Evolutionary conservation across 192 early-diverging fungal species (phyloP).

Genomic region (Backusella tarrabulga): DNA sequence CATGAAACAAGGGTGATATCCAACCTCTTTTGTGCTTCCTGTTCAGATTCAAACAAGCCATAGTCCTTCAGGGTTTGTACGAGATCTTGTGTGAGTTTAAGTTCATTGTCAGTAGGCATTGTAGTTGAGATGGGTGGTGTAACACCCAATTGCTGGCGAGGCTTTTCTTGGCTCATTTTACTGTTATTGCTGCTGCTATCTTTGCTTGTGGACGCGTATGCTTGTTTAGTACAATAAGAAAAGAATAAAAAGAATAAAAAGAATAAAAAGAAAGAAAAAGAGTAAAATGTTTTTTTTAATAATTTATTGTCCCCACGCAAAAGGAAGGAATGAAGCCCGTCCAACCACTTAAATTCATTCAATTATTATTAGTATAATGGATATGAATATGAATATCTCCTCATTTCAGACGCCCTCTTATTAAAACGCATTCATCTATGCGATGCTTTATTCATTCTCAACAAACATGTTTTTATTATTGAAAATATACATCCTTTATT

Average conservation of each 20-base stretch:
- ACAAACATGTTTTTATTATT: too few species aligned
- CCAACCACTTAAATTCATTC: too few species aligned
- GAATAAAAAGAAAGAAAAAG: not conserved
- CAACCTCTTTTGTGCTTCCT: constrained; percentile 81
- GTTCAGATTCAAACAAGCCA: constrained; percentile 85
- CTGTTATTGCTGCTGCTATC: not conserved
- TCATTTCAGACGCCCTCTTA: too few species aligned
- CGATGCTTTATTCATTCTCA: too few species aligned
- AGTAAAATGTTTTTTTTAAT: too few species aligned
- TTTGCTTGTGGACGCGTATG: not conserved
- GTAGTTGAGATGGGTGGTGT: constrained; percentile 74
- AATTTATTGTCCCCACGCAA: too few species aligned
- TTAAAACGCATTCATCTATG: too few species aligned
- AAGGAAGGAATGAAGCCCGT: too few species aligned
- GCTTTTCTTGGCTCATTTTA: constrained; percentile 12
- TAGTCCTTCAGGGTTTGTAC: constrained; percentile 66
- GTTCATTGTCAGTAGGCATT: constrained; percentile 65
- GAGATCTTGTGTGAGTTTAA: constrained; percentile 64
- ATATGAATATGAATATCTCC: too few species aligned
- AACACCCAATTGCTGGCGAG: constrained; percentile 64
- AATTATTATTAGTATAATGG: too few species aligned
- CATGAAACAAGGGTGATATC: too few species aligned
- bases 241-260: not conserved
- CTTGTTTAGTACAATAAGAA: not conserved
- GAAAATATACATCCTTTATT: too few species aligned